Base-by-base conservation (phyloP, 768 basidiomycete genomes). In the Podaxis sp. region DNA sequence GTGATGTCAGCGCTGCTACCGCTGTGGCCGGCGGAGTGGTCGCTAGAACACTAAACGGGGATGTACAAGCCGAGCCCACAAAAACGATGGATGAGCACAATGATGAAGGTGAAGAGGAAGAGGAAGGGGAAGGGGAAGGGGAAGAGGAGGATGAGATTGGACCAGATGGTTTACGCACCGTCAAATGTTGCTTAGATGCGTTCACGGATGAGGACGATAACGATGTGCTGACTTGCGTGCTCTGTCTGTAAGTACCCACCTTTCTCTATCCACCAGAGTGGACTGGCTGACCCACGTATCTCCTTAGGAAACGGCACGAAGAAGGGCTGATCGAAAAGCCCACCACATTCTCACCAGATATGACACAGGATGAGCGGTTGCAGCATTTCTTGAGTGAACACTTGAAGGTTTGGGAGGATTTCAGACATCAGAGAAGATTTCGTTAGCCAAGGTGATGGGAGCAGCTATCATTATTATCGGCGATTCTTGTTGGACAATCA, bases 381-480 rank as follows among this genome's bases (percentile, higher is more conserved):
- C 70, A 66, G 44, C 86, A 87, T 64, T 83, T 79, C 66, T 68
- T 72, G 63, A 70, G 66, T 13, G 78, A 80, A 62, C 86, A 87
- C 54, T 76, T 75, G 3, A 63, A 71, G 3, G 79, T 76, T 16
- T 87, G 85, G 84, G 69, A 77, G n/a, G 68, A 69, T 27, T 63
- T 82, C 16, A 18, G 32, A n/a, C 37, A 40, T 7, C 47, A 48
- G 10, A 27, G 48, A 38, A 51, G n/a, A 16, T 37, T 38, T 38
- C 37, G 36, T 38, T n/a, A 16, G 16, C 18, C 21, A 13, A 38
- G 55, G 47, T 10, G 42, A 14, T 11, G 27, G 47, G 56, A 25
- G 21, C 23, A 9, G 21, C 37, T 57, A n/a, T 36, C 36, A 25
- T 57, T 57, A 36, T 57, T 57, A 16, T 40, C 10, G 2, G 5